phyloP scores from a whole-genome alignment of 305 asterid genomes.

The Plantago rigida region DNA sequence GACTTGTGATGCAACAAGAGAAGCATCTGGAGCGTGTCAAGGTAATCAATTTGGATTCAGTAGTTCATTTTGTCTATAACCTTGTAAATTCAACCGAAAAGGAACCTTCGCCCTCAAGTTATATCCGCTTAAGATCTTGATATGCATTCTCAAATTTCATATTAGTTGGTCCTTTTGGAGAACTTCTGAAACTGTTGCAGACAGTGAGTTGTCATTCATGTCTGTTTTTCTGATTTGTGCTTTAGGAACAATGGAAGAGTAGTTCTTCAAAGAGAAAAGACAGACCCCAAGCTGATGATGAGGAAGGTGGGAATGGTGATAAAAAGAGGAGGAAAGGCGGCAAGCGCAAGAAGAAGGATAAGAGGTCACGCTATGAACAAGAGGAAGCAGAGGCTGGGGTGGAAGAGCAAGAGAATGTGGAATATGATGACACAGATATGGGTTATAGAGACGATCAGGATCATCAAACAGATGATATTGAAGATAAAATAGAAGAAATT shows the following conservation, averaged over 20 bases:
- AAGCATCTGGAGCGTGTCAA: conserved; percentile 73
- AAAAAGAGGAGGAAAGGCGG: conserved; percentile 71
- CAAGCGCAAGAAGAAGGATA: conserved; percentile 74
- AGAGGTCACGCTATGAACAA: conserved; percentile 55
- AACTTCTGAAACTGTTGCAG: no score
- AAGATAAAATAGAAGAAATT: conserved; percentile 48
- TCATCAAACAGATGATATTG: conserved; percentile 36
- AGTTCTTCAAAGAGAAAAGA: conserved; percentile 71
- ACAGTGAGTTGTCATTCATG: no score
- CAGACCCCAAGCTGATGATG: conserved; percentile 63
- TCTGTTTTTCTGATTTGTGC: neutral
- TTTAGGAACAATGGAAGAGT: conserved; percentile 91
- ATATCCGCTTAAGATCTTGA: no score
- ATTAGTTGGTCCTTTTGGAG: no score
- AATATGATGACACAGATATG: conserved; percentile 39
- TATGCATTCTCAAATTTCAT: no score
- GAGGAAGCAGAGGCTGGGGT: conserved; percentile 65
- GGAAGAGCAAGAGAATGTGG: conserved; percentile 67
- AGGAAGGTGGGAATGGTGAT: conserved; percentile 68
- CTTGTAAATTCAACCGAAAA: no score
- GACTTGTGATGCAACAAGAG: conserved; percentile 89
- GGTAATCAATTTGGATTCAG: conserved; percentile 35
- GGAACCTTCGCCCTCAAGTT: no score
- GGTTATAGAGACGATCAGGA: conserved; percentile 41
- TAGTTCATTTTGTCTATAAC: no score